Percentiles rank a stretch among this genome's conserved stretches.
Conservation (phyloP, 2,329 filamentous ascomycete species). For the Pyricularia pennisetigena region DNA sequence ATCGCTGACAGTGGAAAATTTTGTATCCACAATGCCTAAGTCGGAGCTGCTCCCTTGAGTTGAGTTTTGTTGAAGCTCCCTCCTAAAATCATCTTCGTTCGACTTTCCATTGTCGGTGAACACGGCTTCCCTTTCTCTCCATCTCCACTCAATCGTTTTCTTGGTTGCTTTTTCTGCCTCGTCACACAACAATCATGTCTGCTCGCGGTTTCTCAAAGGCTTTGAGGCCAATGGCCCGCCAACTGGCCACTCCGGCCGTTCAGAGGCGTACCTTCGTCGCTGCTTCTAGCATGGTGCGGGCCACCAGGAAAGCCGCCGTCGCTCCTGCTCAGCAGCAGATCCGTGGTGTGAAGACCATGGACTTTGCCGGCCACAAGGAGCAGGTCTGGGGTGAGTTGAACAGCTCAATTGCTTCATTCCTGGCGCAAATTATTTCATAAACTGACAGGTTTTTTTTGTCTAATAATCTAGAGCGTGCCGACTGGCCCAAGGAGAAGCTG, state of each 20-base stretch:
- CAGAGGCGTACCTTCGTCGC: slow-evolving; percentile 55
- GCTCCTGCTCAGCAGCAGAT: slow-evolving; percentile 48
- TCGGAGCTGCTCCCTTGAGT: not conserved
- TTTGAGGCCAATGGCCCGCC: slow-evolving; percentile 54
- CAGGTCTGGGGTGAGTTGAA: slow-evolving; percentile 69
- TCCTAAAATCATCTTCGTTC: not conserved
- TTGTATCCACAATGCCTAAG: slow-evolving; percentile 2
- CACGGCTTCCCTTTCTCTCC: not conserved
- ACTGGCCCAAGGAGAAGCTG: slow-evolving; percentile 99
- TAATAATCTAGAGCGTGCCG: slow-evolving; percentile 66
- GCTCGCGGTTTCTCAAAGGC: slow-evolving; percentile 64
- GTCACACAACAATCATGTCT: slow-evolving; percentile 51
- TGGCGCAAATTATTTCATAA: not conserved
- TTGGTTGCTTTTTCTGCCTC: slow-evolving; percentile 7
- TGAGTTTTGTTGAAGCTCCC: not conserved
- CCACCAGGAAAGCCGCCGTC: slow-evolving; percentile 38
- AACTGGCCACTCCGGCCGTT: slow-evolving; percentile 48
- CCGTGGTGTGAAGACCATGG: slow-evolving; percentile 94
- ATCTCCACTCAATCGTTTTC: slow-evolving; percentile 18
- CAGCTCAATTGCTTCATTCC: not conserved
- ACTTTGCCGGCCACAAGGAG: slow-evolving; percentile 95
- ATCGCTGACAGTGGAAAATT: slow-evolving; percentile 2
- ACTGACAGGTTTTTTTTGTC: not conserved
- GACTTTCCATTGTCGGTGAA: not conserved
- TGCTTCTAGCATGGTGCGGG: slow-evolving; percentile 45